phyloP scores from a whole-genome alignment of 495 filamentous ascomycete species.

The Staphylotrichum tortipilum region DNA sequence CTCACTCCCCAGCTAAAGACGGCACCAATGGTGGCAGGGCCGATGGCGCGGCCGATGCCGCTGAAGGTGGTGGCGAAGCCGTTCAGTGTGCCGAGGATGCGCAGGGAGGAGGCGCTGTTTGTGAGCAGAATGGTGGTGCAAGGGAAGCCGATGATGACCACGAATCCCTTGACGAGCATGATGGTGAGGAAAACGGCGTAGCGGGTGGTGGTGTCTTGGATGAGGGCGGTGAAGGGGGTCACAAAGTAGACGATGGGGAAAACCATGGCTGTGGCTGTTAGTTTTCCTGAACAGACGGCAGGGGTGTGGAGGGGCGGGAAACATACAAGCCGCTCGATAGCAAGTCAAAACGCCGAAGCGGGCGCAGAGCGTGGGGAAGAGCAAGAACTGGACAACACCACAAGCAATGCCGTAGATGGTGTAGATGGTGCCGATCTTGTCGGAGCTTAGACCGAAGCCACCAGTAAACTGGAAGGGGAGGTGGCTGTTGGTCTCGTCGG shows the following conservation, averaged over 20 bases:
- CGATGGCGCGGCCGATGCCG: slow-evolving; percentile 66
- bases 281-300: background rate
- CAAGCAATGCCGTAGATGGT: slow-evolving; percentile 64
- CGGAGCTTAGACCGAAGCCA: slow-evolving; percentile 64
- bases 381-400: slow-evolving; percentile 67
- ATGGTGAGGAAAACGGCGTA: slow-evolving; percentile 44
- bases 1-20: slow-evolving; percentile 64
- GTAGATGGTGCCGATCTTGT: slow-evolving; percentile 67
- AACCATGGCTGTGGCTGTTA: slow-evolving; percentile 28
- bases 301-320: background rate
- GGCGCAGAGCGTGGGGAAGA: slow-evolving; percentile 63
- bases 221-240: slow-evolving; percentile 63
- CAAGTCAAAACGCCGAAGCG: slow-evolving; percentile 63
- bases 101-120: slow-evolving; percentile 67
- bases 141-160: slow-evolving; percentile 75
- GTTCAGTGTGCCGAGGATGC: slow-evolving; percentile 79
- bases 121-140: slow-evolving; percentile 83
- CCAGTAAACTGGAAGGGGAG: slow-evolving; percentile 72
- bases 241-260: slow-evolving; percentile 66
- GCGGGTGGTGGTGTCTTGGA: slow-evolving; percentile 35
- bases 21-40: slow-evolving; percentile 59
- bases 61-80: slow-evolving; percentile 74
- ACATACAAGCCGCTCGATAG: slow-evolving; percentile 46
- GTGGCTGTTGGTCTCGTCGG: slow-evolving; percentile 46
- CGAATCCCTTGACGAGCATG: slow-evolving; percentile 60